Base-by-base conservation (phyloP, 345 rosid species). In the Euphorbia pulcherrima region DNA sequence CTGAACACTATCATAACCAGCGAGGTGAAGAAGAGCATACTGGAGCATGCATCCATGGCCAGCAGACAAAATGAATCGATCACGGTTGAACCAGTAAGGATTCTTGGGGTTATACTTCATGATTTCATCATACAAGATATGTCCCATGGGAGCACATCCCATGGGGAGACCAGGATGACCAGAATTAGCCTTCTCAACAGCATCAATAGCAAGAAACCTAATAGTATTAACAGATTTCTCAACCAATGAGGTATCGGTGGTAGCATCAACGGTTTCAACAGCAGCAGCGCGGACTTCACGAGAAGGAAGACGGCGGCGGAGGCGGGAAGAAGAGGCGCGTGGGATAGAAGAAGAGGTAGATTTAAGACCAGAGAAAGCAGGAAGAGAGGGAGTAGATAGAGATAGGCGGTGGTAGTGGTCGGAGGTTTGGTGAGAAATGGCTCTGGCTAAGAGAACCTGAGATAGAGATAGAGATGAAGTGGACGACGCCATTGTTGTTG, bases 111-210 rank as follows among this genome's bases (percentile, higher is more conserved):
- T 93, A 44, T 86, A 93, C 72, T 81, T 87, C 98, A 90, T 90
- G 39, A 90, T 67, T 67, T 95, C 98, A 64, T 93, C 98, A 75
- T 83, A 93, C 75, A 93, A 77, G 3, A 93, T 79, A 74, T 93
- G 98, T 30, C 92, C 91, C 87, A 90, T 72, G 35, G 98, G 98
- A 55, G 98, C 97, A 74, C 96, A 93, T 0, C 98, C 98, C 98
- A 93, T 90, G 21, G 98, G 98, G 64, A 93, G 80, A 27, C 98
- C 98, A 1, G 98, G 98, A 71, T 93, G 97, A 2, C 97, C 98
- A 5, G 97, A 93, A 72, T 93, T 93, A 0, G 97, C 98, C 81
- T 90, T 93, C 84, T 93, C 97, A 11, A 93, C 98, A 5, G 98
- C 94, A 69, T 93, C 98, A 46, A 93, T 68, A 26, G 96, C 88